Evolutionary conservation across 495 filamentous ascomycete genomes (phyloP), one percentile per base, ranked within the genome.

Genomic region (Aspergillus incahuasiensis): DNA sequence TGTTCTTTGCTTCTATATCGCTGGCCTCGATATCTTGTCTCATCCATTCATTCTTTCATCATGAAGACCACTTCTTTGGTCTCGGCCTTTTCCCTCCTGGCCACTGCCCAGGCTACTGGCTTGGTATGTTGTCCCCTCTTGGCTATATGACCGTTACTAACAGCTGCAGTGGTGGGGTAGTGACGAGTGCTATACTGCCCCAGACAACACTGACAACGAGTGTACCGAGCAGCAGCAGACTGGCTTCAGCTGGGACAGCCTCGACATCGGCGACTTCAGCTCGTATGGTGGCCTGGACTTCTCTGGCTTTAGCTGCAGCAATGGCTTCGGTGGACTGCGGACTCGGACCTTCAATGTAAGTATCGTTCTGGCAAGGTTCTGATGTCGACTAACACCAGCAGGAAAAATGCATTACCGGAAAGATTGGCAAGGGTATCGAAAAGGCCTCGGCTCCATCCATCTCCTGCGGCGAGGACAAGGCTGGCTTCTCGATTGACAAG

Each of bases 231-330:
- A 85, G 52, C 87, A 92, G 70, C 67, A 75, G 21, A 59, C 61
- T 18, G 91, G 92, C 35, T 90, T 87, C 63, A 79, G 86, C 78
- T 96, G 86, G 82, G 67, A 66, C 44, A 80, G 81, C 59, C 80
- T 94, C 4, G 56, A 65, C 42, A 42, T 68, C 24, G 91, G 90
- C 25, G 65, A 68, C n/a, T 86, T 95, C 72, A 65, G 64, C 40
- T 61, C 64, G n/a, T 95, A 90, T 67, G 83, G 78, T 25, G 84
- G 81, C 64, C 86, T 91, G 64, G 74, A 75, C 55, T 95, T 92
- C 79, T 75, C 69, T 32, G 88, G 86, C 54, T 95, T 86, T 72
- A 73, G 69, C 30, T 91, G 86, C 74, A 70, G 71, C 40, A 74
- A 81, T 63, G 76, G 74, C 51, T 79, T 81, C 56, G 77, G 76